Evolutionary conservation across 2,329 filamentous ascomycete genomes (phyloP).

Genomic region (Grosmannia clavigera): DNA sequence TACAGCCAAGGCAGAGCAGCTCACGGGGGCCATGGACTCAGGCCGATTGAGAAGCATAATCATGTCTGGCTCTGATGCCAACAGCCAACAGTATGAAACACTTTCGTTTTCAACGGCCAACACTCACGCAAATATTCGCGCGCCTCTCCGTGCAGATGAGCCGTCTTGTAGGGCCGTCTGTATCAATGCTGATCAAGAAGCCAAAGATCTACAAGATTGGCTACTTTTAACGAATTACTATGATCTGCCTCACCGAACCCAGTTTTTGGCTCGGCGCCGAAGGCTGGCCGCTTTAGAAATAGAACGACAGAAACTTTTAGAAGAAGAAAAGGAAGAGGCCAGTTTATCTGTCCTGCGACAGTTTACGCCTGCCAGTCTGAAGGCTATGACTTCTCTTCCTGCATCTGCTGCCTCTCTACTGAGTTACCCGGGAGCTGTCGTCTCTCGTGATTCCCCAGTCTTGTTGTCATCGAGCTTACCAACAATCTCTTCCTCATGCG

Average conservation of each 20-base stretch:
- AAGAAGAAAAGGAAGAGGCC: not conserved
- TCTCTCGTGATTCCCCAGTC: not conserved
- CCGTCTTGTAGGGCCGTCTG: not conserved
- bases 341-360: not conserved
- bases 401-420: not conserved
- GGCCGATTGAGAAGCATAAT: not conserved
- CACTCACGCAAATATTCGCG: not conserved
- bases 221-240: constrained; percentile 8
- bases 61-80: not conserved
- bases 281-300: constrained; percentile 3
- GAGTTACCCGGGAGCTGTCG: not conserved
- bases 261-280: constrained; percentile 4
- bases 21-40: not conserved
- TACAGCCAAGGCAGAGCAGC: not conserved
- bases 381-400: not conserved
- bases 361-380: not conserved
- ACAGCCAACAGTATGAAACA: not conserved
- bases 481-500: not conserved
- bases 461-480: not conserved
- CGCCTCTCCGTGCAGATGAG: not conserved
- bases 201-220: constrained; percentile 7
- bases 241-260: constrained; percentile 1
- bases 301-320: not conserved
- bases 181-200: not conserved
- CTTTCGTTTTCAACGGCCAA: not conserved